phyloP scores from a whole-genome alignment of 2,329 filamentous ascomycete species.

The Didymosphaeria variabile region DNA sequence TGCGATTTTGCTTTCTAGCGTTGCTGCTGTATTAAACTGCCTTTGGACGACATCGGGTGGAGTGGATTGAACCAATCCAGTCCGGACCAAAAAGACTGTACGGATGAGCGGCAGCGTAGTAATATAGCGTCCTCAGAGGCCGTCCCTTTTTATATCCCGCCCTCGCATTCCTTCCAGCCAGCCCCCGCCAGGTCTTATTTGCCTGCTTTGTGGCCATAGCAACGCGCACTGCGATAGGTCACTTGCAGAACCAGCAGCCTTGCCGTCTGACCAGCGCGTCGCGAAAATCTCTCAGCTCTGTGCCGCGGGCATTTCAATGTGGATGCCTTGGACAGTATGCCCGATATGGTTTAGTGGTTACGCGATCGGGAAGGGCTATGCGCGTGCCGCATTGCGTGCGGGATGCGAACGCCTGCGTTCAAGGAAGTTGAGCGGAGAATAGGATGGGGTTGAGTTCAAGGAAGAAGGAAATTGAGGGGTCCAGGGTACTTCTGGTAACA shows the following conservation, averaged over 20 bases:
- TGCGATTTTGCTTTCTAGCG: conserved; percentile 2
- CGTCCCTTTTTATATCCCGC: conserved; percentile 4
- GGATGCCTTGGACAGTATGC: conserved; percentile 20
- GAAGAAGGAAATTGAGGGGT: neutral
- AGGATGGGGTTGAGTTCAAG: neutral
- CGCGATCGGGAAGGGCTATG: conserved; percentile 6
- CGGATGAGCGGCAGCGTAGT: conserved; percentile 2
- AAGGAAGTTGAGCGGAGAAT: neutral
- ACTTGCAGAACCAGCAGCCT: conserved; percentile 15
- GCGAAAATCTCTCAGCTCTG: conserved; percentile 20
- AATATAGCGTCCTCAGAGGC: conserved; percentile 5
- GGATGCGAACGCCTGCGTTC: conserved; percentile 11
- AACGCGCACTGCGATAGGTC: conserved; percentile 13
- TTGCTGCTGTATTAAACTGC: conserved; percentile 13
- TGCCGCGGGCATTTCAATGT: neutral
- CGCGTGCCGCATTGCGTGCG: conserved; percentile 9
- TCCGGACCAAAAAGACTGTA: neutral
- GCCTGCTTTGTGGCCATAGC: conserved; percentile 4
- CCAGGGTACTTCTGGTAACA: neutral
- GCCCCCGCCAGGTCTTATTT: conserved; percentile 9
- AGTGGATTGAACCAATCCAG: too few species aligned
- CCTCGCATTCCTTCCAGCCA: conserved; percentile 2
- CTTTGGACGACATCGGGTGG: neutral
- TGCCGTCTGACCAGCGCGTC: conserved; percentile 18
- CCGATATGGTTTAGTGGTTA: conserved; percentile 12